Evolutionary conservation across 371 early-diverging fungal species (phyloP).

Genomic region (Massospora cicadina): DNA sequence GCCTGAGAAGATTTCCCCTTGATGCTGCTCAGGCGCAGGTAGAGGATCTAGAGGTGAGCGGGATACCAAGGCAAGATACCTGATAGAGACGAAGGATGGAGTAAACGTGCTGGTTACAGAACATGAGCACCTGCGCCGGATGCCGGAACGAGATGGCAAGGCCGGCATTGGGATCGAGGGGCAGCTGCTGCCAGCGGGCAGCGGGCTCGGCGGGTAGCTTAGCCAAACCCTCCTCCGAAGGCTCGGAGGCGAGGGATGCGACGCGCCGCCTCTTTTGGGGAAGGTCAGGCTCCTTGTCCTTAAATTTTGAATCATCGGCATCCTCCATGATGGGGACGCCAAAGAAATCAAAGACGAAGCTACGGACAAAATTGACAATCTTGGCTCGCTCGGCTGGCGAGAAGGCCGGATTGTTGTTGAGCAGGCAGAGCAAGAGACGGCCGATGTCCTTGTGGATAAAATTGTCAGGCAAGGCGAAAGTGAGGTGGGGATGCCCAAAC

Average conservation of each 20-base stretch:
- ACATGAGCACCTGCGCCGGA: not conserved
- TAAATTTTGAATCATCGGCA: not conserved
- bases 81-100: constrained; percentile 77
- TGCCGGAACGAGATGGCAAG: not conserved
- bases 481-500: constrained; percentile 2
- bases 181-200: not conserved
- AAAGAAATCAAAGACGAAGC: constrained; percentile 56
- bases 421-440: constrained; percentile 31
- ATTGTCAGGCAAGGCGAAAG: not conserved
- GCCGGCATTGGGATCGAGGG: not conserved
- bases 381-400: constrained; percentile 40
- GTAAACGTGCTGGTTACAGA: constrained; percentile 23
- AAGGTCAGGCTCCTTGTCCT: not conserved
- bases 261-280: constrained; percentile 16
- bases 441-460: constrained; percentile 27
- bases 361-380: constrained; percentile 52
- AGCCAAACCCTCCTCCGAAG: not conserved
- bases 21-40: constrained; percentile 58
- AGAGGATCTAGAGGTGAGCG: constrained; percentile 20
- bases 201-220: not conserved
- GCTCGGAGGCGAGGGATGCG: not conserved
- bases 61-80: constrained; percentile 21
- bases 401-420: constrained; percentile 31
- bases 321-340: constrained; percentile 23
- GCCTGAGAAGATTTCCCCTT: constrained; percentile 42